Conservation (phyloP, 2,329 filamentous ascomycete genomes). For the Leptographium lundbergii region DNA sequence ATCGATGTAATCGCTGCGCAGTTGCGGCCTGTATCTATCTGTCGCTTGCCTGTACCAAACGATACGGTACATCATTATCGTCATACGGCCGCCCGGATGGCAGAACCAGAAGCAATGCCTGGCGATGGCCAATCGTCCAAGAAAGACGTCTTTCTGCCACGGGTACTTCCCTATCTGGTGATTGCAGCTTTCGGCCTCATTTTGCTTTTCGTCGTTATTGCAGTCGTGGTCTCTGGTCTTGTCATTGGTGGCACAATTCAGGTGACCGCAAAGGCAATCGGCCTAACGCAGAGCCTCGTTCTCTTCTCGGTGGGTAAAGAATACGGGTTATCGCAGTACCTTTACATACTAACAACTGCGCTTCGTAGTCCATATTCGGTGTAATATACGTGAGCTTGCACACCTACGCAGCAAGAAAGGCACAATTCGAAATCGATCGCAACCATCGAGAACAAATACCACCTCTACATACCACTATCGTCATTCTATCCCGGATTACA, state of each 20-base stretch:
- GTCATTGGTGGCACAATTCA: constrained; percentile 12
- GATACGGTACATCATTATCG: neutral
- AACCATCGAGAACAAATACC: constrained; percentile 15
- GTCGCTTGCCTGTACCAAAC: neutral
- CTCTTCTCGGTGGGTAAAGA: constrained; percentile 10
- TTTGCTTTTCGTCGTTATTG: constrained; percentile 10
- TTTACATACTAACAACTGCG: neutral
- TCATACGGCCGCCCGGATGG: neutral
- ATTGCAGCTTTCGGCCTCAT: constrained; percentile 7
- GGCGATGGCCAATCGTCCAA: neutral
- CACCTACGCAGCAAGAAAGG: constrained; percentile 15
- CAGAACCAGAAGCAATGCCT: neutral
- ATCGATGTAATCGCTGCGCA: neutral
- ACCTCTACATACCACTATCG: constrained; percentile 19
- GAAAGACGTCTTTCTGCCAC: neutral
- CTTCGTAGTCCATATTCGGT: constrained; percentile 15
- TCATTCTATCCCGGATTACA: constrained; percentile 17
- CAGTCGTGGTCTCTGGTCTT: constrained; percentile 12
- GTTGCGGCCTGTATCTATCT: neutral
- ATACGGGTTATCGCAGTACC: too few species aligned
- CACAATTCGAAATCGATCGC: constrained; percentile 13
- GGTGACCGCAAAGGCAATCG: constrained; percentile 10
- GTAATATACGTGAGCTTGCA: constrained; percentile 20
- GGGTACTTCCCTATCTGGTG: constrained; percentile 8
- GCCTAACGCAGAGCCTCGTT: constrained; percentile 15